Evolutionary conservation across 257 asterid genomes (phyloP).

Genomic region (Scutellaria minor): DNA sequence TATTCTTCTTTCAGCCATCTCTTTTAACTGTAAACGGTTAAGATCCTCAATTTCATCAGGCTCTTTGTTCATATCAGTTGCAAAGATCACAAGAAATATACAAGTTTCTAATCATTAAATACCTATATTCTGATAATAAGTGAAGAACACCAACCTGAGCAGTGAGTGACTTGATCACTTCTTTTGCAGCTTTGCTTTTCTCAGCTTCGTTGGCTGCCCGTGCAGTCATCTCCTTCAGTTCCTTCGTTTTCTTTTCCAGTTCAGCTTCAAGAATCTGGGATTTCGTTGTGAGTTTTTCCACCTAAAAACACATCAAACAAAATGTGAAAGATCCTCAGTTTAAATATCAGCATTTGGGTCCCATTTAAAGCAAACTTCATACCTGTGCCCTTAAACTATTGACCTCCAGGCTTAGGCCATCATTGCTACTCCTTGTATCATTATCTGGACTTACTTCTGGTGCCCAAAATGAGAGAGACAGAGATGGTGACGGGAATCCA

Average conservation of each 20-base stretch:
- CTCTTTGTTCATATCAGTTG: background rate
- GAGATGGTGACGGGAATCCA: conserved; percentile 38
- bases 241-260: conserved; percentile 62
- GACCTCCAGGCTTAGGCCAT: conserved; percentile 57
- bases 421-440: conserved; percentile 47
- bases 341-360: too few species aligned
- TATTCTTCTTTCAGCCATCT: conserved; percentile 54
- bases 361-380: background rate
- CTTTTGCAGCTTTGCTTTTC: conserved; percentile 75
- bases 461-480: conserved; percentile 39
- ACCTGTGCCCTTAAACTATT: conserved; percentile 77
- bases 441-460: conserved; percentile 51
- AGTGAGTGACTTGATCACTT: conserved; percentile 71
- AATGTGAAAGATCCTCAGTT: too few species aligned
- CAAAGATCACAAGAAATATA: too few species aligned
- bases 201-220: conserved; percentile 70
- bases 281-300: conserved; percentile 73
- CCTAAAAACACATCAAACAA: conserved; percentile 42
- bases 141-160: conserved; percentile 60
- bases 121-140: background rate
- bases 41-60: conserved; percentile 20
- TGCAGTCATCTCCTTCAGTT: conserved; percentile 61
- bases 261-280: conserved; percentile 72
- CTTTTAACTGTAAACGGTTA: conserved; percentile 63
- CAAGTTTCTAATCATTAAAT: background rate